These are phyloP conservation scores for Backusella mclennaniae DNA, from an alignment of 192 early-diverging fungal species.

Conservation along the genomic window DNA sequence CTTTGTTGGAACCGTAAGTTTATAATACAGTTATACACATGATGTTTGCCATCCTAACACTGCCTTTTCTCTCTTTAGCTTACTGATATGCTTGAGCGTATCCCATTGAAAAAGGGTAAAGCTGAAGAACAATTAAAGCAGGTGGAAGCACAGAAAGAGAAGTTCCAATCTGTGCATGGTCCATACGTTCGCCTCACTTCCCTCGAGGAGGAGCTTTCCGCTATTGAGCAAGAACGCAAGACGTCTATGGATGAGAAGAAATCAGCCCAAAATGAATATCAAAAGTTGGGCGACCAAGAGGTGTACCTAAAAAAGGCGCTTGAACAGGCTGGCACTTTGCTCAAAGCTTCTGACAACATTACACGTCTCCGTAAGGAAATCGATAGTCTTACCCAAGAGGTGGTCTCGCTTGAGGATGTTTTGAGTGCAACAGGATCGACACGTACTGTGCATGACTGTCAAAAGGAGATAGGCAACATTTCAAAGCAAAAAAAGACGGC, in stretches of 20 bases:
- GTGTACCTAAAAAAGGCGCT: neutral
- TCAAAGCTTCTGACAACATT: constrained; percentile 35
- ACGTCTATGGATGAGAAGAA: neutral
- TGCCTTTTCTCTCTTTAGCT: neutral
- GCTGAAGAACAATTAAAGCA: neutral
- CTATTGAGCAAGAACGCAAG: neutral
- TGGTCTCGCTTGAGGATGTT: constrained; percentile 46
- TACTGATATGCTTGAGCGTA: neutral
- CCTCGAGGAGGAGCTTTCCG: neutral
- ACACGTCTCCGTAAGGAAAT: constrained; percentile 40
- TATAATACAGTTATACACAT: neutral
- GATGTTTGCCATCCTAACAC: neutral
- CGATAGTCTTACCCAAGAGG: constrained; percentile 38
- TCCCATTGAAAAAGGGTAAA: neutral
- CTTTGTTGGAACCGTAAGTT: constrained; percentile 37
- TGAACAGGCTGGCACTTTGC: neutral
- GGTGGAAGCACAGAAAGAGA: neutral
- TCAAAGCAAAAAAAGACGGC: constrained; percentile 41
- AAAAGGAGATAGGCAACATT: constrained; percentile 52
- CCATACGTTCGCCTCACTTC: neutral
- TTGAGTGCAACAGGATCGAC: constrained; percentile 55
- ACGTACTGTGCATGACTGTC: constrained; percentile 67
- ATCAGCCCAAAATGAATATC: neutral
- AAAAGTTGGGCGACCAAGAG: neutral
- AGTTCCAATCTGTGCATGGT: neutral